phyloP scores from a whole-genome alignment of 768 basidiomycete genomes.

The Lactarius tabidus region DNA sequence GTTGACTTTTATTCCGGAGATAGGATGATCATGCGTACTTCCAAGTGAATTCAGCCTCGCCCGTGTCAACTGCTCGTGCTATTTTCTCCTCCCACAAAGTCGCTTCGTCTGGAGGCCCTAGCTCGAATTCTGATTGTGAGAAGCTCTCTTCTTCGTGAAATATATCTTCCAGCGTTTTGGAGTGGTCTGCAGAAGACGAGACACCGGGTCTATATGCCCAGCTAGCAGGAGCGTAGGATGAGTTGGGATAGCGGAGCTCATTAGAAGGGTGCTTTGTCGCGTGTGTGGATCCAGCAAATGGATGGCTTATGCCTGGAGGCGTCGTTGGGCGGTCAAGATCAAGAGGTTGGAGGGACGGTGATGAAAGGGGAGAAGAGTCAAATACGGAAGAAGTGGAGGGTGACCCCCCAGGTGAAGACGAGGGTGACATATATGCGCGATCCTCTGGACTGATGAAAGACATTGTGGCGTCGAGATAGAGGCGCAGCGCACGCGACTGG shows the following conservation, averaged over 20 bases:
- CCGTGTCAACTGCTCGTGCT: conserved; percentile 17
- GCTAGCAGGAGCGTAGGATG: conserved; percentile 12
- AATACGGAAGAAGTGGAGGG: conserved; percentile 11
- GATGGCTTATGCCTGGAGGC: conserved; percentile 8
- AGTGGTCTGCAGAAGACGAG: conserved; percentile 3
- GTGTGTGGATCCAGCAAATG: conserved; percentile 19
- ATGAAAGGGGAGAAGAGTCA: conserved; percentile 19
- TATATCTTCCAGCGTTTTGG: conserved; percentile 15
- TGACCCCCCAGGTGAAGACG: conserved; percentile 20
- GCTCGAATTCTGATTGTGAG: background rate
- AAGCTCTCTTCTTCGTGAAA: conserved; percentile 16
- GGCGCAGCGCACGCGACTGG: background rate
- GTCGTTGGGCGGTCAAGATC: conserved; percentile 17
- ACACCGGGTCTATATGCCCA: conserved; percentile 10
- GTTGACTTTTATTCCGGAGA: background rate
- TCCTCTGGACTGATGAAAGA: conserved; percentile 18
- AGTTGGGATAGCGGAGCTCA: conserved; percentile 22
- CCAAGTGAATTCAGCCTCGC: conserved; percentile 20
- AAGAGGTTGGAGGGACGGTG: conserved; percentile 17
- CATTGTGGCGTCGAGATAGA: background rate
- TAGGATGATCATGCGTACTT: conserved; percentile 1
- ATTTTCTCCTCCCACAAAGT: conserved; percentile 18
- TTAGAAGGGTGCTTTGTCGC: conserved; percentile 18
- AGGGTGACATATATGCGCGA: conserved; percentile 24
- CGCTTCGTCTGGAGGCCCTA: conserved; percentile 17